Base-by-base conservation (phyloP, 768 basidiomycete genomes). In the Rhodosporidiobolus odoratus region DNA sequence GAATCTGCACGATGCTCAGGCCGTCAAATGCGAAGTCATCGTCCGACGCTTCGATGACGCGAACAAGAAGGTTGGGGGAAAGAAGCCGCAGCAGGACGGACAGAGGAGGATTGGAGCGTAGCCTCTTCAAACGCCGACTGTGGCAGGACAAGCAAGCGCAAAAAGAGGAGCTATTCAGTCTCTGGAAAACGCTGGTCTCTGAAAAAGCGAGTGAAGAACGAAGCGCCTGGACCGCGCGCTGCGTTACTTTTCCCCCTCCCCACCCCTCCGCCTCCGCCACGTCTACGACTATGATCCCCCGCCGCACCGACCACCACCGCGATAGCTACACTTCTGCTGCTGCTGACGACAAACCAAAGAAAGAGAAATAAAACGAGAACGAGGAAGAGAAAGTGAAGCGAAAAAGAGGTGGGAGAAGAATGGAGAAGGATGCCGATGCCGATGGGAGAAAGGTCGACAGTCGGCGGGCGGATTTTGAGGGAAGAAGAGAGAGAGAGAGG, bases 41-140 rank as follows among this genome's bases (percentile, higher is more conserved):
- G 86, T 98, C 12, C 85, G 92, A 48, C 84, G 87, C 72, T 99
- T 98, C 75, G 94, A 99, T 79, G 93, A 98, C 38, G 75, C 75
- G 35, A 62, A 71, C n/a, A 76, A 76, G 66, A 75, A 75, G 66
- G 34, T 71, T 12, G 65, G 65, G 8, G 58, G 62, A 50, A 50
- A 25, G 48, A 25, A 30, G 47, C 45, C 27, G 57, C 57, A 27
- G 52, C 43, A 37, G 37, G n/a, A 34, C 43, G 57, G 54, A 27
- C n/a, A 40, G 62, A 54, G 34, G 43, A 23, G 27, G 45, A 48
- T 25, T n/a, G 32, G 35, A 25, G 47, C 16, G 9, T 52, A 40
- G 35, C 50, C 50, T n/a, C n/a, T n/a, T n/a, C n/a, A n/a, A n/a
- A n/a, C n/a, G n/a, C n/a, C n/a, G n/a, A n/a, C n/a, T n/a, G n/a